These are phyloP conservation scores for Echria macrotheca DNA, from an alignment of 495 filamentous ascomycete genomes.

Conservation along the genomic window DNA sequence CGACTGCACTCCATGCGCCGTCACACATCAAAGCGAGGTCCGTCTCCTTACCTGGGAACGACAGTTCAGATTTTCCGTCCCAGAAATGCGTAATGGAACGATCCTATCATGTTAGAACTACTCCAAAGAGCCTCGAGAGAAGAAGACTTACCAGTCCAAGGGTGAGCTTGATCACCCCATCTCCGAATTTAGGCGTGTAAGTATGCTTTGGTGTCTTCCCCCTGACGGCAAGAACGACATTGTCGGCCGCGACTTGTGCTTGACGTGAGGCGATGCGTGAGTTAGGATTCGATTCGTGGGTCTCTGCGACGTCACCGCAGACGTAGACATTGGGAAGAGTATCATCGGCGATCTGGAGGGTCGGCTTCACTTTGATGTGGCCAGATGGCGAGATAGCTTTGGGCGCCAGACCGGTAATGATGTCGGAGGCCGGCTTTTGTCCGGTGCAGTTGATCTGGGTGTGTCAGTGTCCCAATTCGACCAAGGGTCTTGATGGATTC, in stretches of 20 bases:
- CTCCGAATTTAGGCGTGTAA: slow-evolving; percentile 18
- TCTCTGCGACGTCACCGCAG: slow-evolving; percentile 28
- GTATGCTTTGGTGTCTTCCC: slow-evolving; percentile 15
- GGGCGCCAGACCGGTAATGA: slow-evolving; percentile 19
- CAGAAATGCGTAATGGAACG: slow-evolving; percentile 23
- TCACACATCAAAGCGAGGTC: slow-evolving; percentile 24
- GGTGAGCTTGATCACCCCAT: slow-evolving; percentile 27
- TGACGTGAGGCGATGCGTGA: slow-evolving; percentile 21
- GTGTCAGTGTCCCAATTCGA: too few species aligned
- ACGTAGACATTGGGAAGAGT: slow-evolving; percentile 24
- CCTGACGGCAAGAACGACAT: slow-evolving; percentile 15
- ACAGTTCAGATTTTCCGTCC: slow-evolving; percentile 22
- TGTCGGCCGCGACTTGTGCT: slow-evolving; percentile 25
- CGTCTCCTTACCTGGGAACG: slow-evolving; percentile 18
- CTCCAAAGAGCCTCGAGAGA: too few species aligned
- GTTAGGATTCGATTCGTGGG: slow-evolving; percentile 20
- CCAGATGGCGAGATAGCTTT: slow-evolving; percentile 18
- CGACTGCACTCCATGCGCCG: slow-evolving; percentile 18
- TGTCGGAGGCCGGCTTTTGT: slow-evolving; percentile 19
- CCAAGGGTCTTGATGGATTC: too few species aligned
- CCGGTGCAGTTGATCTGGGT: slow-evolving; percentile 29
- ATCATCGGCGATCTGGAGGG: slow-evolving; percentile 25
- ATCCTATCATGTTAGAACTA: slow-evolving; percentile 14
- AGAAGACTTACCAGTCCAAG: slow-evolving; percentile 21
- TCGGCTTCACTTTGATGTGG: slow-evolving; percentile 28